Conservation (phyloP, 768 basidiomycete genomes). For the Auriculariales sp. region DNA sequence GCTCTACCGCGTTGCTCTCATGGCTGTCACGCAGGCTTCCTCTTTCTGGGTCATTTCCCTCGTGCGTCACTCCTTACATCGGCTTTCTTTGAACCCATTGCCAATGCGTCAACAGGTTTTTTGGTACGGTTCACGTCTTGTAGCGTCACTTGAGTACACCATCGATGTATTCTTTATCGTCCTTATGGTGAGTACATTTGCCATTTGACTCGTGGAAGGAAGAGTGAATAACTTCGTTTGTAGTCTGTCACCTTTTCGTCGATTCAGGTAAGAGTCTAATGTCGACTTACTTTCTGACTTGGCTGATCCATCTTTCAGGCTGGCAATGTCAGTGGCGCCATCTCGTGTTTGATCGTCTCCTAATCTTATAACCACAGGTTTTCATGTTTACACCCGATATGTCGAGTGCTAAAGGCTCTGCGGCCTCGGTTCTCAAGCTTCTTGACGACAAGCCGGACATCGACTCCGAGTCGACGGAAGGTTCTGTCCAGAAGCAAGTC, state of each 20-base stretch:
- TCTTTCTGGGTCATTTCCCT: slow-evolving; percentile 74
- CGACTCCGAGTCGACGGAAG: slow-evolving; percentile 60
- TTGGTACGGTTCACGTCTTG: slow-evolving; percentile 58
- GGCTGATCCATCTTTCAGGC: too few relatives aligned
- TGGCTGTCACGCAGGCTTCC: slow-evolving; percentile 58
- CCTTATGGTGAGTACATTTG: slow-evolving; percentile 44
- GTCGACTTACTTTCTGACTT: too few relatives aligned
- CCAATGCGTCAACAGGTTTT: too few relatives aligned
- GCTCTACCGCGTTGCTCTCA: slow-evolving; percentile 49
- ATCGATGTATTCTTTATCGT: slow-evolving; percentile 69
- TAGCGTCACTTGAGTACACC: slow-evolving; percentile 36
- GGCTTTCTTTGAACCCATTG: too few relatives aligned
- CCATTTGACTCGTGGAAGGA: background rate
- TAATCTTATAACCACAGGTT: too few relatives aligned
- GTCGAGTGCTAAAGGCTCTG: slow-evolving; percentile 70
- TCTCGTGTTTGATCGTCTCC: too few relatives aligned
- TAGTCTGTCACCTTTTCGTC: slow-evolving; percentile 64
- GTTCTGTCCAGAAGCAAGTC: slow-evolving; percentile 29
- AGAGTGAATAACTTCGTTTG: slow-evolving; percentile 1
- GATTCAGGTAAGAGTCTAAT: too few relatives aligned
- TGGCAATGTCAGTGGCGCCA: too few relatives aligned
- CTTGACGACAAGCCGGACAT: slow-evolving; percentile 65
- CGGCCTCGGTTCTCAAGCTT: slow-evolving; percentile 56
- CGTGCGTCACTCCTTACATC: too few relatives aligned
- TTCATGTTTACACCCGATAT: slow-evolving; percentile 81